phyloP scores from a whole-genome alignment of 306 rosid genomes.

The Datisca glomerata region DNA sequence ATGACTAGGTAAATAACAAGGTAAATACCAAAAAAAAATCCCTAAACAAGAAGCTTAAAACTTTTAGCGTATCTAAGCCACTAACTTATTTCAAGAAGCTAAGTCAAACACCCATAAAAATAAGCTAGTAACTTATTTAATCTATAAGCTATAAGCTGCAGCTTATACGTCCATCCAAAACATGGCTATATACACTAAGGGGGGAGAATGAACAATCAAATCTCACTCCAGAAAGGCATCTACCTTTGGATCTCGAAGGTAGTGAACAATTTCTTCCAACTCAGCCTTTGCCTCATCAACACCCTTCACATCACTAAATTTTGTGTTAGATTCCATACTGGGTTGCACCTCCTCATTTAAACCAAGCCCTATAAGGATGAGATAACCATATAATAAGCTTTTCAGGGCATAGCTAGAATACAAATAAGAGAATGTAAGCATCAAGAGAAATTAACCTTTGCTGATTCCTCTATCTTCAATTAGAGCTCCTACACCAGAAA shows the following conservation, averaged over 20 bases:
- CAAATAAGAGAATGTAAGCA: conserved; percentile 1
- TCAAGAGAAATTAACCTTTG: conserved; percentile 40
- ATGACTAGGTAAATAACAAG: too few relatives aligned
- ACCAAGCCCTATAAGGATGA: conserved; percentile 39
- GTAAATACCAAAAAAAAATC: too few relatives aligned
- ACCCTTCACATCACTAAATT: conserved; percentile 73
- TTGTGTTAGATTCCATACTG: conserved; percentile 60
- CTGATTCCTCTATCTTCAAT: conserved; percentile 68
- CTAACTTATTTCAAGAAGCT: too few relatives aligned
- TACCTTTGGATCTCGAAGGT: conserved; percentile 90
- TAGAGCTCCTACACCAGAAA: conserved; percentile 69
- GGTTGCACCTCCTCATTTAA: conserved; percentile 63
- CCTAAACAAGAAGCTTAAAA: too few relatives aligned
- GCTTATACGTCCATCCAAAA: too few relatives aligned
- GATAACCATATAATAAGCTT: conserved; percentile 12
- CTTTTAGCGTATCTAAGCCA: too few relatives aligned
- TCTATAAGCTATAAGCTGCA: too few relatives aligned
- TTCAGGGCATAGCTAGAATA: conserved; percentile 3
- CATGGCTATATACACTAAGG: too few relatives aligned
- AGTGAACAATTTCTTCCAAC: conserved; percentile 84
- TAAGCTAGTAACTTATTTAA: too few relatives aligned
- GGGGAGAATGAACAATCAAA: too few relatives aligned
- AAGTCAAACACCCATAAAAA: too few relatives aligned
- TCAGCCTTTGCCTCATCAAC: conserved; percentile 91
- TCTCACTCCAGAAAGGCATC: too few relatives aligned